Conservation (phyloP, 148 eudicot species). For the Chenopodium suecicum region DNA sequence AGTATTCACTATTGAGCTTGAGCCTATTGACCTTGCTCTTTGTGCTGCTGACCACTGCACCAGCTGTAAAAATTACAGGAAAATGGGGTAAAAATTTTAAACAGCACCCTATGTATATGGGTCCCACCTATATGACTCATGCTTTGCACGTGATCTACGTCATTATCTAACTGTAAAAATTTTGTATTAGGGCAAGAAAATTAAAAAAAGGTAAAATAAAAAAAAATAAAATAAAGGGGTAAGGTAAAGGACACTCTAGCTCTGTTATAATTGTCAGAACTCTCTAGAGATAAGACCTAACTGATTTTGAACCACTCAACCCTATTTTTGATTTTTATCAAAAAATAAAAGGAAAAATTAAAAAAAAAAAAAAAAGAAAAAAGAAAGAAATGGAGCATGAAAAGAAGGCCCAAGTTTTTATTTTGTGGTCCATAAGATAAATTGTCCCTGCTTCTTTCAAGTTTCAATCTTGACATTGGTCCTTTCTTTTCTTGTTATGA, state of each 20-base stretch:
- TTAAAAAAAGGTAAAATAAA: no score
- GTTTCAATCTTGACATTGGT: conserved; percentile 12
- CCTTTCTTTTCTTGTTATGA: conserved; percentile 6
- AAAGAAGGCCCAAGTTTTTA: neutral
- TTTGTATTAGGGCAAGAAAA: neutral
- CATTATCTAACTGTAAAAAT: conserved; percentile 15
- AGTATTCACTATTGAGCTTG: neutral
- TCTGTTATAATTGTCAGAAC: neutral
- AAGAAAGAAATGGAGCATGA: neutral
- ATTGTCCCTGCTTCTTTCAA: neutral
- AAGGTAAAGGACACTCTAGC: neutral
- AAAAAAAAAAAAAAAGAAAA: neutral
- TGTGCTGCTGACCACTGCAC: no score
- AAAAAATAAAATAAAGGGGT: no score
- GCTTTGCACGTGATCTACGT: conserved; percentile 29
- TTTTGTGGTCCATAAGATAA: conserved; percentile 4
- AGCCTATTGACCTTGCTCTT: no score
- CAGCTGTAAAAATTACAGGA: no score
- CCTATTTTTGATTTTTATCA: no score
- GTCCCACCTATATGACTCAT: conserved; percentile 9
- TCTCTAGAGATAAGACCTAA: neutral
- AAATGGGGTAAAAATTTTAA: no score
- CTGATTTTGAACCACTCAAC: neutral
- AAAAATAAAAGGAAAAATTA: neutral
- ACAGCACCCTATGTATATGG: conserved; percentile 15